phyloP scores from a whole-genome alignment of 2,329 filamentous ascomycete genomes.

The Cucurbitaria berberidis region DNA sequence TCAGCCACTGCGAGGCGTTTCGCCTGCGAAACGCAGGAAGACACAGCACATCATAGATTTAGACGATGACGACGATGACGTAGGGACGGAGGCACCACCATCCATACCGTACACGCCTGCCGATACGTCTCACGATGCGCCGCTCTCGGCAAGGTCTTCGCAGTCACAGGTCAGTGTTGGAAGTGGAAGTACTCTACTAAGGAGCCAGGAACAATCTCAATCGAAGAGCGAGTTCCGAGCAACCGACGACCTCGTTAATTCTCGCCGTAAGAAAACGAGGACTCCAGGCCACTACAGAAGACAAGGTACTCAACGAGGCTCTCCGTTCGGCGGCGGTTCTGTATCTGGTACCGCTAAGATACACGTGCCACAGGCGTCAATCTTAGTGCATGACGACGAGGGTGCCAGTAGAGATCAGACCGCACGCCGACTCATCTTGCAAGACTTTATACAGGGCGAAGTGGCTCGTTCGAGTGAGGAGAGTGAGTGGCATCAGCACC shows the following conservation, averaged over 20 bases:
- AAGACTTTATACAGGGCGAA: conserved; percentile 22
- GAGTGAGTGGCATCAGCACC: background rate
- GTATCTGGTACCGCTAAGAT: background rate
- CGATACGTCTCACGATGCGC: background rate
- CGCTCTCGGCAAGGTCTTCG: conserved; percentile 5
- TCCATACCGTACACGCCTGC: background rate
- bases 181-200: conserved; percentile 12
- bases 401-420: background rate
- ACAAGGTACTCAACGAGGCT: background rate
- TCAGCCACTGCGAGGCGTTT: background rate
- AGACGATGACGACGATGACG: conserved; percentile 7
- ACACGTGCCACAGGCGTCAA: background rate
- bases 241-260: conserved; percentile 10
- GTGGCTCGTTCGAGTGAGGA: background rate
- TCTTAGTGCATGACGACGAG: conserved; percentile 7
- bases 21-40: conserved; percentile 28
- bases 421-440: conserved; percentile 10
- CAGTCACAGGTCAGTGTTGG: conserved; percentile 21
- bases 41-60: conserved; percentile 20
- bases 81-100: background rate
- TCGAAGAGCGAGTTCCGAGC: conserved; percentile 26
- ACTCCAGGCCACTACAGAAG: background rate
- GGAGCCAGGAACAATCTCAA: background rate
- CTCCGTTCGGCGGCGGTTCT: background rate
- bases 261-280: conserved; percentile 20